Evolutionary conservation across 139 green algal genomes (phyloP).

Genomic region (Chlorella sp.): DNA sequence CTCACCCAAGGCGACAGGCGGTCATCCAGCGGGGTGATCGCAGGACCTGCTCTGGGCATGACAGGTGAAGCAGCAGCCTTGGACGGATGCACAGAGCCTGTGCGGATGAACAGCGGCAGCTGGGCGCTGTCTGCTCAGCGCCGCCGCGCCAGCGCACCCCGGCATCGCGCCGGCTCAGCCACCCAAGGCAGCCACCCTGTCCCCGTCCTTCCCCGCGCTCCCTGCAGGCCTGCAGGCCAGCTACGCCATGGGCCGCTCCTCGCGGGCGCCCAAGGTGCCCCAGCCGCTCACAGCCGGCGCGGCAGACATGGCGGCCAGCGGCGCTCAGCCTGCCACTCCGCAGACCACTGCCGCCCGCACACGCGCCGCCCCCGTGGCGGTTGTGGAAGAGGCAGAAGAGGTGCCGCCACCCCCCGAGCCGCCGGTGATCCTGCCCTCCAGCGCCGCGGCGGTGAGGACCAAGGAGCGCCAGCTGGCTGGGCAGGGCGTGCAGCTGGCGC

Average conservation of each 20-base stretch:
- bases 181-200: not conserved
- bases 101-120: not conserved
- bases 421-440: slow-evolving; percentile 9
- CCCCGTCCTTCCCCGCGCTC: no score
- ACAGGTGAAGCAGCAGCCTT: not conserved
- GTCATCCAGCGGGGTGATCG: not conserved
- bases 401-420: not conserved
- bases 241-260: no score
- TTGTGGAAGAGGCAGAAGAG: not conserved
- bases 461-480: not conserved
- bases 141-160: not conserved
- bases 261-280: no score
- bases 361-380: not conserved
- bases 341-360: not conserved
- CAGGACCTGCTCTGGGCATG: not conserved
- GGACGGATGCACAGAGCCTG: not conserved
- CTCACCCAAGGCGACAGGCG: no score
- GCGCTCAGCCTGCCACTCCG: not conserved
- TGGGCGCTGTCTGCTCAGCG: not conserved
- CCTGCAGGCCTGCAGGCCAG: no score
- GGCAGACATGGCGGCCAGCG: no score
- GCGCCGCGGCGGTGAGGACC: not conserved
- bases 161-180: no score
- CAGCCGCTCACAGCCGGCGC: no score
- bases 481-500: not conserved